phyloP scores from a whole-genome alignment of 164 flowering plant species.

The Litsea cubeba region DNA sequence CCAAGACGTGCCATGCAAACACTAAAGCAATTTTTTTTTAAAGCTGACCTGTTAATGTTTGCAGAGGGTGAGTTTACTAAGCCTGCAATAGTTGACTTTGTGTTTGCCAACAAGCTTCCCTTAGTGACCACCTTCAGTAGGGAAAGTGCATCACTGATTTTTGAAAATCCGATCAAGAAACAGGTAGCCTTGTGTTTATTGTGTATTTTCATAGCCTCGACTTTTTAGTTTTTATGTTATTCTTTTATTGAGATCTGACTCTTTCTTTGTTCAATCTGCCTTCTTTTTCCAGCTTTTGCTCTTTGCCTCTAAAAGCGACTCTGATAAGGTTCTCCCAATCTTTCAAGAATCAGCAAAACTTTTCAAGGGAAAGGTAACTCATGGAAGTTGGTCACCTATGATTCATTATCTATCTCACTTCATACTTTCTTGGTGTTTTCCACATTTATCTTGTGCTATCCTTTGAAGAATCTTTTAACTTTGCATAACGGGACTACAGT shows the following conservation, averaged over 20 bases:
- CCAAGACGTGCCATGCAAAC: neutral
- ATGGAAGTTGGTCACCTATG: neutral
- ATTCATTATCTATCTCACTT: no score
- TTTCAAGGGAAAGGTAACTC: conserved; percentile 88
- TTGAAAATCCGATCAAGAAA: conserved; percentile 80
- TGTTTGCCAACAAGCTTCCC: conserved; percentile 82
- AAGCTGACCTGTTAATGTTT: conserved; percentile 8
- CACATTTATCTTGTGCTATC: neutral
- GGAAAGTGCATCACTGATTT: conserved; percentile 77
- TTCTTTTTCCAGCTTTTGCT: conserved; percentile 56
- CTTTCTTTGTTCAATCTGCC: neutral
- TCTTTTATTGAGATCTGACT: neutral
- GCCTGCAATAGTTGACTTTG: conserved; percentile 69
- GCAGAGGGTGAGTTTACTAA: conserved; percentile 77
- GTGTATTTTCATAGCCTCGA: no score
- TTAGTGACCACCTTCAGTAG: conserved; percentile 71
- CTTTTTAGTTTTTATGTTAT: neutral
- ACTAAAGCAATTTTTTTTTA: neutral
- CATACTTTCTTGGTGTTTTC: no score
- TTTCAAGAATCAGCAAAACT: conserved; percentile 76
- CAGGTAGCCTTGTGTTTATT: conserved; percentile 45
- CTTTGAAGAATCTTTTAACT: neutral
- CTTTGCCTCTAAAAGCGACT: conserved; percentile 63
- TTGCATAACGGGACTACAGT: neutral
- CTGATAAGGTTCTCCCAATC: conserved; percentile 53